phyloP scores from a whole-genome alignment of 1,139 yeast species.

The Suhomyces wounanorum region DNA sequence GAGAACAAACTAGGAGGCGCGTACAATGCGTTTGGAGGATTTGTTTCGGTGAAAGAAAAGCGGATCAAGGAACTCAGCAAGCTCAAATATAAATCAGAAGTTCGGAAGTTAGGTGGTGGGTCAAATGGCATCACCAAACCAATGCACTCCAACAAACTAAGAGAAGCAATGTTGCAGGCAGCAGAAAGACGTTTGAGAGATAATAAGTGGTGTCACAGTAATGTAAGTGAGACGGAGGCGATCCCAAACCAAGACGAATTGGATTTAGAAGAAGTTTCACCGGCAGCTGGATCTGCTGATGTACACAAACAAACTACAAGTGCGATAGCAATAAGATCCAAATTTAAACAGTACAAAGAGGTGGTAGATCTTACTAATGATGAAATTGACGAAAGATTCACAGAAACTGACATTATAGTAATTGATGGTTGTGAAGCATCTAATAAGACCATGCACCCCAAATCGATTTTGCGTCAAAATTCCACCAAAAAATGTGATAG shows the following conservation, averaged over 20 bases:
- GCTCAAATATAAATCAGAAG: slow-evolving; percentile 42
- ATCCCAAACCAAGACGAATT: slow-evolving; percentile 22
- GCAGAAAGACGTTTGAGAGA: slow-evolving; percentile 66
- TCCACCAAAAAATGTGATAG: slow-evolving; percentile 6
- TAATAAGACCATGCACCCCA: slow-evolving; percentile 6
- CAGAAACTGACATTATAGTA: slow-evolving; percentile 22
- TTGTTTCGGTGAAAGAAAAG: slow-evolving; percentile 36
- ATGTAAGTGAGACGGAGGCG: slow-evolving; percentile 19
- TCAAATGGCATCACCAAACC: slow-evolving; percentile 8
- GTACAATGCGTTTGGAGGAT: slow-evolving; percentile 18
- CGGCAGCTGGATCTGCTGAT: slow-evolving; percentile 10
- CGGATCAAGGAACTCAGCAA: slow-evolving; percentile 41
- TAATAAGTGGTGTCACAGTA: slow-evolving; percentile 53
- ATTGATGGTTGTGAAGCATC: slow-evolving; percentile 27
- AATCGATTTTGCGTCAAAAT: slow-evolving; percentile 17
- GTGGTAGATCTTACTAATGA: slow-evolving; percentile 29
- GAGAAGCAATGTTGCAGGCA: slow-evolving; percentile 62
- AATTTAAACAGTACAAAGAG: slow-evolving; percentile 19
- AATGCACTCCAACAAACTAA: slow-evolving; percentile 3
- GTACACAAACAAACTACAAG: neutral
- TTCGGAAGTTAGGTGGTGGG: slow-evolving; percentile 33
- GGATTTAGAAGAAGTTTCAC: slow-evolving; percentile 15
- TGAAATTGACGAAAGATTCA: slow-evolving; percentile 17
- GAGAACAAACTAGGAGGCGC: slow-evolving; percentile 56
- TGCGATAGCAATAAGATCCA: neutral